A percentile compares a stretch with the other conserved stretches of the same genome.
phyloP scores from a whole-genome alignment of 2,329 filamentous ascomycete species.

The Fusarium papillatum region DNA sequence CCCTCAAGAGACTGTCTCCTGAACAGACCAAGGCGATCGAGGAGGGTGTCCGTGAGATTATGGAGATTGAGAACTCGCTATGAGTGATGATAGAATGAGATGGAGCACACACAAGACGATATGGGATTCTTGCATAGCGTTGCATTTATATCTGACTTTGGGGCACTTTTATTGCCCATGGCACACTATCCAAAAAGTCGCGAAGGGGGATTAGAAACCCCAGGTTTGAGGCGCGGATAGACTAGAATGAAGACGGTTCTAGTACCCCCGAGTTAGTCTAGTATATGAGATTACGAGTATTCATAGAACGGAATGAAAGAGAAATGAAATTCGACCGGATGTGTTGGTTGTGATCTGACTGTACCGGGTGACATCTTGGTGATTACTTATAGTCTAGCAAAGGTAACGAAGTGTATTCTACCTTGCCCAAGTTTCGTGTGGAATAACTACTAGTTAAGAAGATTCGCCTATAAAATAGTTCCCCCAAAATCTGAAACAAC shows the following conservation, averaged over 20 bases:
- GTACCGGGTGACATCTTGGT: background rate
- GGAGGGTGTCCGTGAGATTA: conserved; percentile 72
- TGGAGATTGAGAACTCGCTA: conserved; percentile 73
- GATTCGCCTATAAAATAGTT: background rate
- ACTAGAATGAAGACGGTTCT: background rate
- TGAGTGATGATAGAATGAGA: conserved; percentile 40
- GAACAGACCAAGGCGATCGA: conserved; percentile 66
- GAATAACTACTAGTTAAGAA: too few relatives aligned
- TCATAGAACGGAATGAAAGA: conserved; percentile 28
- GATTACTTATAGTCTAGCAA: background rate
- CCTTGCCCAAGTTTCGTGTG: background rate
- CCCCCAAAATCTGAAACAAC: background rate
- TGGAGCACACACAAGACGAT: conserved; percentile 2
- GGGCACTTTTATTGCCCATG: conserved; percentile 3
- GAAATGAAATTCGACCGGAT: background rate
- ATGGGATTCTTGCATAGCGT: conserved; percentile 38
- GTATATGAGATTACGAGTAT: conserved; percentile 25
- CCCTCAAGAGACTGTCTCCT: conserved; percentile 75
- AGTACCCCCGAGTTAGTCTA: conserved; percentile 7
- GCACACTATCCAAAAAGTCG: conserved; percentile 14
- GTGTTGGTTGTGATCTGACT: background rate
- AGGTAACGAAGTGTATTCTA: background rate
- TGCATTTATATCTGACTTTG: conserved; percentile 33
- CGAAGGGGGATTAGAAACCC: conserved; percentile 3
- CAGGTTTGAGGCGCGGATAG: background rate